phyloP scores from a whole-genome alignment of 257 asterid species.

The Lycium ferocissimum region DNA sequence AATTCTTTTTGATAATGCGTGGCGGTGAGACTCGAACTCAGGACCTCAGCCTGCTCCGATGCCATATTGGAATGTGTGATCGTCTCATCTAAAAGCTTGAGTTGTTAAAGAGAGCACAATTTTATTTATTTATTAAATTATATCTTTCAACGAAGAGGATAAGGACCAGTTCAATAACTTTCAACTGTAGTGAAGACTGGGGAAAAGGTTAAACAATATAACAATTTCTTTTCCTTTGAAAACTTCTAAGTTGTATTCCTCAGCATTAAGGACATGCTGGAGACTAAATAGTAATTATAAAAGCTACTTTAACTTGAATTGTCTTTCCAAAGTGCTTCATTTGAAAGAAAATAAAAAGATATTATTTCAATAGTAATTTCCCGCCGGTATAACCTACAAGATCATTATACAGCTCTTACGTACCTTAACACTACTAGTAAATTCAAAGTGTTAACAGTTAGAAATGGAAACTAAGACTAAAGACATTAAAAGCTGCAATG shows the following conservation, averaged over 20 bases:
- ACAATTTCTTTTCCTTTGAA: not conserved
- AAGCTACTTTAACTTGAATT: not conserved
- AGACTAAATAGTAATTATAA: not conserved
- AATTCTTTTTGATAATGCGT: no score
- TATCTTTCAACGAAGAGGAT: not conserved
- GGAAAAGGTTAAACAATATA: not conserved
- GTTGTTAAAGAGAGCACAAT: no score
- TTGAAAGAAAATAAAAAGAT: constrained; percentile 8
- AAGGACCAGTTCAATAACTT: constrained; percentile 1
- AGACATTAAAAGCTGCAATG: not conserved
- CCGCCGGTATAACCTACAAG: not conserved
- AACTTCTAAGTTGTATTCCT: no score
- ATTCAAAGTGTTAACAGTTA: not conserved
- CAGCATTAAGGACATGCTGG: no score
- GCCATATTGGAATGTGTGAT: no score
- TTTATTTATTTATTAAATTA: no score
- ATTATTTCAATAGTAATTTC: not conserved
- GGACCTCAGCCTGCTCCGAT: no score
- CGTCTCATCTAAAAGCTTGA: no score
- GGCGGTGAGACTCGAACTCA: no score
- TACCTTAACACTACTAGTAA: not conserved
- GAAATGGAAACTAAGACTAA: constrained; percentile 19
- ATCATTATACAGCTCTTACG: constrained; percentile 4
- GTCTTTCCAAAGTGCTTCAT: constrained; percentile 8
- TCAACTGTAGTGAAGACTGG: not conserved